Evolutionary conservation across 2,329 filamentous ascomycete genomes (phyloP).

Genomic region (Phyllosticta capitalensis): DNA sequence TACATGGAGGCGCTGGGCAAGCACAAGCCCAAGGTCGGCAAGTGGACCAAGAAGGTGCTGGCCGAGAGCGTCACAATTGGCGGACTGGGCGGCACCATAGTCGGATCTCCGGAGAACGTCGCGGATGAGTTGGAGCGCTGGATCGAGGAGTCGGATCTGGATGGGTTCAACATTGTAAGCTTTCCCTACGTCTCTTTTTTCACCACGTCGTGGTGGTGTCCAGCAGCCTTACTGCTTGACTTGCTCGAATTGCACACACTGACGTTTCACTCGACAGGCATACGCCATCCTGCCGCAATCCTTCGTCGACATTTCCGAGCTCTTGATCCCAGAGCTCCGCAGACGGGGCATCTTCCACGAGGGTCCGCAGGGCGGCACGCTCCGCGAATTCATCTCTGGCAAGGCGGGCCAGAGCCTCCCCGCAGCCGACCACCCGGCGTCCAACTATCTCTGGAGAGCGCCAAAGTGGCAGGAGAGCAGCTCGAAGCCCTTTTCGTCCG

Average conservation of each 20-base stretch:
- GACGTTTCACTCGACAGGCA: slow-evolving; percentile 26
- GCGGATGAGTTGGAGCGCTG: slow-evolving; percentile 59
- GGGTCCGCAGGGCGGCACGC: slow-evolving; percentile 46
- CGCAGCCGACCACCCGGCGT: slow-evolving; percentile 43
- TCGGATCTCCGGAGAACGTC: slow-evolving; percentile 56
- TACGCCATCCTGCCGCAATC: slow-evolving; percentile 59
- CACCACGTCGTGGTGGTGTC: not conserved
- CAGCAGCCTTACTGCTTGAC: not conserved
- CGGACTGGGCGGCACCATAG: slow-evolving; percentile 54
- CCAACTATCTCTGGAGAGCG: slow-evolving; percentile 35
- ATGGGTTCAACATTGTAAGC: slow-evolving; percentile 64
- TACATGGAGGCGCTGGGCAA: slow-evolving; percentile 15
- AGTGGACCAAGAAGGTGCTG: slow-evolving; percentile 65
- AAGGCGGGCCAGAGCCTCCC: slow-evolving; percentile 42
- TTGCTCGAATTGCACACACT: not conserved
- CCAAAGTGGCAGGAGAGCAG: slow-evolving; percentile 18
- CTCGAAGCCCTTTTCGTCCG: not conserved
- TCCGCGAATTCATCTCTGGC: slow-evolving; percentile 52
- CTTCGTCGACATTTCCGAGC: slow-evolving; percentile 57
- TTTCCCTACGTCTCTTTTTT: not conserved
- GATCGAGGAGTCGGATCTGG: slow-evolving; percentile 59
- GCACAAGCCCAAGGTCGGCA: slow-evolving; percentile 30
- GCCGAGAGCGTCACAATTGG: slow-evolving; percentile 60
- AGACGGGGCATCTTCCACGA: slow-evolving; percentile 49
- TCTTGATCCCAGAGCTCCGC: slow-evolving; percentile 50